Percentiles rank a stretch among this genome's conserved stretches.
Conservation (phyloP, 164 flowering plant species). For the Macadamia tetraphylla region DNA sequence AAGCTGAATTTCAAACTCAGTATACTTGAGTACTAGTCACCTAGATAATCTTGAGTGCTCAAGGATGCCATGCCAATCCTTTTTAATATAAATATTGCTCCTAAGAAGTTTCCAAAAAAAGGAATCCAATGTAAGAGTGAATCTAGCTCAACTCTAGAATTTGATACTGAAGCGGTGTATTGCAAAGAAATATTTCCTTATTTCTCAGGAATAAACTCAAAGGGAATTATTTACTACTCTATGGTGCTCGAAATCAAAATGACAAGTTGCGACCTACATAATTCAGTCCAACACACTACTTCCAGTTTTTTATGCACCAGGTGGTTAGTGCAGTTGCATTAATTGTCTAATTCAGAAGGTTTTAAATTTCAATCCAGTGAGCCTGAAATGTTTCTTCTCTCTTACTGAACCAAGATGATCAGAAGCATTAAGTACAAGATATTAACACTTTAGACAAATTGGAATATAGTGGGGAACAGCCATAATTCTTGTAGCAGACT, state of each 20-base stretch:
- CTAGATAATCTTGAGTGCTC: constrained; percentile 42
- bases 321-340: not conserved
- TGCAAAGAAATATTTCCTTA: too few species aligned
- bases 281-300: not conserved
- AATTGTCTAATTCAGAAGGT: not conserved
- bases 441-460: too few species aligned
- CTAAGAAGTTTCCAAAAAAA: constrained; percentile 21
- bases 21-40: constrained; percentile 18
- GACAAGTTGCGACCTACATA: too few species aligned
- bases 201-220: too few species aligned
- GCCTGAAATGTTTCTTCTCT: too few species aligned
- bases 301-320: too few species aligned
- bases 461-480: too few species aligned
- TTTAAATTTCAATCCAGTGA: not conserved
- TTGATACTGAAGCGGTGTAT: not conserved
- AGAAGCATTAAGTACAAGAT: too few species aligned
- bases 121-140: not conserved
- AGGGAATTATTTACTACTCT: too few species aligned
- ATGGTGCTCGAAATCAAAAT: too few species aligned
- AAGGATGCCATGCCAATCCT: constrained; percentile 43
- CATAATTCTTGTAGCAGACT: too few species aligned
- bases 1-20: not conserved
- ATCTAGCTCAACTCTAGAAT: not conserved
- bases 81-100: constrained; percentile 38
- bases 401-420: too few species aligned